Conservation (phyloP, 2,329 filamentous ascomycete genomes). For the Huntiella decipiens region DNA sequence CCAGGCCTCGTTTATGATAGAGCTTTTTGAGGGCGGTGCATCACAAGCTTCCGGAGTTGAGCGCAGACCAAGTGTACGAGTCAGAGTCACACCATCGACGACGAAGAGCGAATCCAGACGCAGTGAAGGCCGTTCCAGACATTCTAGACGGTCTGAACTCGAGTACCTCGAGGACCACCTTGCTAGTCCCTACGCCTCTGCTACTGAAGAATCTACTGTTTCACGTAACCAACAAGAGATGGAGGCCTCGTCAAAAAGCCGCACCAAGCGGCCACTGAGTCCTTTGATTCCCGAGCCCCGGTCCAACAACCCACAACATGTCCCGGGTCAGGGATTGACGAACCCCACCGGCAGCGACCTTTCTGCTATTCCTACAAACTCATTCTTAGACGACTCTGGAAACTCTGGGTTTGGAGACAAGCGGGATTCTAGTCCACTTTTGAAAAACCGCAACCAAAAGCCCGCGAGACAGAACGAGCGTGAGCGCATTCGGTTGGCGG, state of each 20-base stretch:
- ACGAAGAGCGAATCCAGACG: neutral
- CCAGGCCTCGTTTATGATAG: constrained; percentile 80
- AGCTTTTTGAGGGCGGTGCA: constrained; percentile 60
- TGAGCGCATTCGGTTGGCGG: constrained; percentile 9
- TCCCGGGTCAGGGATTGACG: constrained; percentile 33
- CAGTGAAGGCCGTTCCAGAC: constrained; percentile 56
- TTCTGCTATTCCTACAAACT: constrained; percentile 50
- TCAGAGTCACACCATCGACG: constrained; percentile 49
- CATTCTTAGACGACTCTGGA: constrained; percentile 40
- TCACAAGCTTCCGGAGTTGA: constrained; percentile 33
- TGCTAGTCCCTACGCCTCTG: constrained; percentile 57
- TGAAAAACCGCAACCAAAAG: constrained; percentile 19
- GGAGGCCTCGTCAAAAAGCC: neutral
- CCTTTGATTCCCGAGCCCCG: constrained; percentile 34
- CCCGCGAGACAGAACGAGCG: constrained; percentile 24
- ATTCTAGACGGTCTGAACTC: constrained; percentile 31
- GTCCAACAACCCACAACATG: constrained; percentile 25
- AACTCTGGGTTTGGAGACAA: constrained; percentile 18
- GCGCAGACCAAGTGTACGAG: constrained; percentile 62
- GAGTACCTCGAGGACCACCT: constrained; percentile 42
- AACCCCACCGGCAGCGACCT: constrained; percentile 62
- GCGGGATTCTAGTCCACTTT: constrained; percentile 2
- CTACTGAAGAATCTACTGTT: constrained; percentile 61
- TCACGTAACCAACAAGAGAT: constrained; percentile 54
- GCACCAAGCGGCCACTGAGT: constrained; percentile 40